A percentile compares a stretch with the other conserved stretches of the same genome.
phyloP scores from a whole-genome alignment of 768 basidiomycete species.

The Agrocybe pediades region DNA sequence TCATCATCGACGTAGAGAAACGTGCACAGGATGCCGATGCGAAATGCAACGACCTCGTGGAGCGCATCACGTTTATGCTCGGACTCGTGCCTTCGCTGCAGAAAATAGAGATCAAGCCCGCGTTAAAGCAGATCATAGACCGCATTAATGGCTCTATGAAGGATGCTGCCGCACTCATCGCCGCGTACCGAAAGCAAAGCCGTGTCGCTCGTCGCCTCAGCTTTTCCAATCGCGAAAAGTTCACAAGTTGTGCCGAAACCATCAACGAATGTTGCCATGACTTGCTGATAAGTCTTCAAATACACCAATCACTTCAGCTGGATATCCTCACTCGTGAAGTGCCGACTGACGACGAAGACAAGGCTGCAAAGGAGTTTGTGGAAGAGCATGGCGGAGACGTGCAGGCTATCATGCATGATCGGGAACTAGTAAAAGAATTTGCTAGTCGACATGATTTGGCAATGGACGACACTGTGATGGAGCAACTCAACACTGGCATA shows the following conservation, averaged over 20 bases:
- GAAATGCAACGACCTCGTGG: constrained; percentile 40
- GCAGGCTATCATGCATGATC: constrained; percentile 33
- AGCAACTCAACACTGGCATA: constrained; percentile 36
- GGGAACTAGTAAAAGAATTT: constrained; percentile 38
- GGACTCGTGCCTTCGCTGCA: constrained; percentile 35
- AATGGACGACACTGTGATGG: constrained; percentile 42
- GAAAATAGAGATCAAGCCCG: constrained; percentile 31
- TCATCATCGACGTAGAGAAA: constrained; percentile 40
- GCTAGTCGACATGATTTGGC: constrained; percentile 33
- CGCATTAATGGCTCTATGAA: constrained; percentile 39
- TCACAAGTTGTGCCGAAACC: constrained; percentile 30
- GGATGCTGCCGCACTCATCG: constrained; percentile 36
- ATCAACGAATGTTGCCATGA: constrained; percentile 37
- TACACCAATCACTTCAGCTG: constrained; percentile 39
- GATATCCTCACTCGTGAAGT: constrained; percentile 37
- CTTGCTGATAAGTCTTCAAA: constrained; percentile 42
- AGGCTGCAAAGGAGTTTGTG: constrained; percentile 35
- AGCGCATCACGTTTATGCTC: constrained; percentile 44
- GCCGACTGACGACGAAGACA: constrained; percentile 38
- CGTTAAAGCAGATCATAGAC: constrained; percentile 36
- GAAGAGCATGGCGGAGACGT: constrained; percentile 34
- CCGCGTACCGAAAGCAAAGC: constrained; percentile 39
- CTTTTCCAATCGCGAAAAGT: constrained; percentile 38
- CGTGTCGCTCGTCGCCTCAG: constrained; percentile 35
- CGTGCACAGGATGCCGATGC: constrained; percentile 37